Evolutionary conservation across 2,329 filamentous ascomycete genomes (phyloP).

Genomic region (Neofusicoccum umdonicola): DNA sequence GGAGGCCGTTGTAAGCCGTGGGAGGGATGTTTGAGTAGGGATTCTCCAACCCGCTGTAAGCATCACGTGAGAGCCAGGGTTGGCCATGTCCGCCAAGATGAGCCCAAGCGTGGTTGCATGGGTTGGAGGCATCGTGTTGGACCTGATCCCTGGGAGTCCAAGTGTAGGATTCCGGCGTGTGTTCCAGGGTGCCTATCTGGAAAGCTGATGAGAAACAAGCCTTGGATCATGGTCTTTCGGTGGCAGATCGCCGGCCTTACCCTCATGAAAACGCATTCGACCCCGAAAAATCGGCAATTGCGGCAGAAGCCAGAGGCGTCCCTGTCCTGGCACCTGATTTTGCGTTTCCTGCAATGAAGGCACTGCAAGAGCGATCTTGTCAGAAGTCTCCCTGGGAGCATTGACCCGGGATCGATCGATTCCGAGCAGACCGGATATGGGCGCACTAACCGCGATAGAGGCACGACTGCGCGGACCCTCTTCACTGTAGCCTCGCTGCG

Average conservation of each 20-base stretch:
- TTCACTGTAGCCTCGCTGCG: neutral
- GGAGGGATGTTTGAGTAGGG: neutral
- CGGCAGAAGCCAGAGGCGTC: neutral
- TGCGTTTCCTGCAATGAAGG: neutral
- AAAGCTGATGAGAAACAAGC: neutral
- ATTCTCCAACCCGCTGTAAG: neutral
- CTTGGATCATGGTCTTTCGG: too few species aligned
- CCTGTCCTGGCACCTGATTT: neutral
- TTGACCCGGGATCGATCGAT: neutral
- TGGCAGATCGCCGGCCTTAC: neutral
- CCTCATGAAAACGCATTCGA: constrained; percentile 1
- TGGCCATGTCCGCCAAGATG: neutral
- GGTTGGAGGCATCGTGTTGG: neutral
- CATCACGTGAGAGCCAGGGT: neutral
- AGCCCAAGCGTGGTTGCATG: neutral
- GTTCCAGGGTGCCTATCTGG: neutral
- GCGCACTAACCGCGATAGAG: neutral
- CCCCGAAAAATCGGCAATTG: neutral
- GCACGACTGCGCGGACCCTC: neutral
- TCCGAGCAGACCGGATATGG: neutral
- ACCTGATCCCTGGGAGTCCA: neutral
- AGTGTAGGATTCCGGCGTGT: neutral
- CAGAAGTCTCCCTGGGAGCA: neutral
- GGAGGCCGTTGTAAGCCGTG: neutral
- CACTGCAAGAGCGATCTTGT: neutral